phyloP scores from a whole-genome alignment of 2,329 filamentous ascomycete genomes.

The Epichloe amarillans region DNA sequence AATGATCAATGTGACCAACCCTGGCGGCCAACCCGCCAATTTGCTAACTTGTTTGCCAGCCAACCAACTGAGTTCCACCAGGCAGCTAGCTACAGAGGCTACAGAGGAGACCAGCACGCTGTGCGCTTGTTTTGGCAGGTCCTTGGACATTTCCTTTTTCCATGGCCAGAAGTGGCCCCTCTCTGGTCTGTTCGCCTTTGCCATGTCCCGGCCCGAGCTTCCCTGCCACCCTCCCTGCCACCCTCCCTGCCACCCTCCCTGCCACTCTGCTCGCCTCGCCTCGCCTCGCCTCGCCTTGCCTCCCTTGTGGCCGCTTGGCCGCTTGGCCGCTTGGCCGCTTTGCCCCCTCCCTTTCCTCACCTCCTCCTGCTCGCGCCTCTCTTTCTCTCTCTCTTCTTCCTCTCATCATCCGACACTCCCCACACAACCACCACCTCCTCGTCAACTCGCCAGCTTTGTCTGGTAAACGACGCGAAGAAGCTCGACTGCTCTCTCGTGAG shows the following conservation, averaged over 20 bases:
- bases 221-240: neutral
- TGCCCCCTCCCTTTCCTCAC: conserved; percentile 2
- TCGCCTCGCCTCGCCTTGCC: no score
- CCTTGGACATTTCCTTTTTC: no score
- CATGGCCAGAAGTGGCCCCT: neutral
- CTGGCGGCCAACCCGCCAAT: no score
- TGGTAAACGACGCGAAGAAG: conserved; percentile 2
- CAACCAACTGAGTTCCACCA: no score
- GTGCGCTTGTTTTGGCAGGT: no score
- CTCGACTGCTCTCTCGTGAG: neutral
- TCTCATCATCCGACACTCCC: conserved; percentile 4
- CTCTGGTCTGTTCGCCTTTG: neutral
- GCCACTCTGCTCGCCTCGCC: neutral
- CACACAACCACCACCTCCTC: conserved; percentile 6
- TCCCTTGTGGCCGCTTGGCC: neutral
- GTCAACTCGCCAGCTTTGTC: conserved; percentile 2
- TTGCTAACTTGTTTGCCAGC: no score
- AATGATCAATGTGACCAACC: no score
- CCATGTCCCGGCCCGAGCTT: neutral
- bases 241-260: neutral
- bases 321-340: neutral
- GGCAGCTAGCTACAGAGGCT: no score
- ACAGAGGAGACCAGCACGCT: no score
- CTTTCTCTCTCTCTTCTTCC: conserved; percentile 5
- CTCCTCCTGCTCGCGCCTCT: conserved; percentile 1